Percentiles rank a stretch among this genome's conserved stretches.
These are phyloP conservation scores for Podospora pseudocomata DNA, from an alignment of 495 filamentous ascomycete species.

Conservation along the genomic window DNA sequence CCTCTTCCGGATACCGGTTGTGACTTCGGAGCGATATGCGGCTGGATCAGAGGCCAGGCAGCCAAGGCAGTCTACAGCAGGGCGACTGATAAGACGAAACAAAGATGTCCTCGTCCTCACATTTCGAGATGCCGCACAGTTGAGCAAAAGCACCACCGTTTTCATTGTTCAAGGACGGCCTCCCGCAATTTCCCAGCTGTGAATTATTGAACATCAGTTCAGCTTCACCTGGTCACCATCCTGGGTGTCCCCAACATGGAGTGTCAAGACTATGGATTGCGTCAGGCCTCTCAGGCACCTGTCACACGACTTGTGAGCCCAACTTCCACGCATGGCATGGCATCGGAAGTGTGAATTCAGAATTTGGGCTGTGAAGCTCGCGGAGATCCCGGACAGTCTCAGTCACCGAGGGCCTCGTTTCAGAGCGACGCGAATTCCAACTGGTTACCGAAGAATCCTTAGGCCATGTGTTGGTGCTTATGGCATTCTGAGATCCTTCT, in stretches of 20 bases:
- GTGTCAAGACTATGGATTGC: neutral
- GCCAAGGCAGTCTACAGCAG: conserved; percentile 2
- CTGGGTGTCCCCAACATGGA: neutral
- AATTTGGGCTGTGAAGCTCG: neutral
- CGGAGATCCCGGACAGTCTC: neutral
- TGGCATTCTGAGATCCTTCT: neutral
- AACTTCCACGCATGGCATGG: neutral
- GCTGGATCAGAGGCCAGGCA: conserved; percentile 10
- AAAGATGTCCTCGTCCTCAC: neutral
- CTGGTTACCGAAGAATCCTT: neutral
- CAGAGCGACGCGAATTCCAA: neutral
- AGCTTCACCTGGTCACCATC: neutral
- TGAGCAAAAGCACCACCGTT: neutral
- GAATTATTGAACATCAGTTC: neutral
- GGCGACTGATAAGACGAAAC: neutral
- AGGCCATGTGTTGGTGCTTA: neutral
- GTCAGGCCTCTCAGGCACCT: conserved; percentile 2
- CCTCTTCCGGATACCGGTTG: neutral
- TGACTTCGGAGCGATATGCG: neutral
- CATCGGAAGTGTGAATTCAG: neutral
- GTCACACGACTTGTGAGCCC: neutral
- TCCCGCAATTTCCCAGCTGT: neutral
- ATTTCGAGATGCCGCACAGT: neutral
- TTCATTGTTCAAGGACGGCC: neutral
- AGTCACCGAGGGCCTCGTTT: neutral